Percentiles rank a stretch among this genome's conserved stretches.
phyloP scores from a whole-genome alignment of 768 basidiomycete genomes.

The Russula sp. region DNA sequence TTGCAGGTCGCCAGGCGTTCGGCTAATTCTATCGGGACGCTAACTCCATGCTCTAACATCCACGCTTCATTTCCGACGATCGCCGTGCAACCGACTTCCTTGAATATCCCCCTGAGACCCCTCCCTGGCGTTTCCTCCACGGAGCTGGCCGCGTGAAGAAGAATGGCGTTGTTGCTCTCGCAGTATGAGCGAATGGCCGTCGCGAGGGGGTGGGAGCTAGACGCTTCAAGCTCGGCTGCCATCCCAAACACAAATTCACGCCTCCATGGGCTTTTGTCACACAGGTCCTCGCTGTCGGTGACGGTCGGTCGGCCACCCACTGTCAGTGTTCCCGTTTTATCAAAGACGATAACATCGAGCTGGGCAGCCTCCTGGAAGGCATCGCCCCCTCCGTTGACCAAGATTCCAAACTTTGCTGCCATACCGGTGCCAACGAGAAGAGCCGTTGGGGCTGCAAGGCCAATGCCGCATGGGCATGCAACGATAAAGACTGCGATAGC shows the following conservation, averaged over 20 bases:
- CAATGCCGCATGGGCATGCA: conserved; percentile 83
- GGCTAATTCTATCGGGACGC: conserved; percentile 28
- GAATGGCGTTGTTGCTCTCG: conserved; percentile 27
- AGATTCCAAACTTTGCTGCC: conserved; percentile 70
- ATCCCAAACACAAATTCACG: conserved; percentile 41
- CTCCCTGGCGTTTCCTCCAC: conserved; percentile 61
- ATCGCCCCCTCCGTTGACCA: conserved; percentile 82
- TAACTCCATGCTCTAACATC: conserved; percentile 43
- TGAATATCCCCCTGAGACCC: conserved; percentile 50
- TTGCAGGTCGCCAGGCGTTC: conserved; percentile 46
- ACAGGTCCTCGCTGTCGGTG: conserved; percentile 39
- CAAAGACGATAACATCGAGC: conserved; percentile 67
- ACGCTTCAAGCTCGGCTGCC: conserved; percentile 47
- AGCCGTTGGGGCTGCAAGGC: conserved; percentile 80
- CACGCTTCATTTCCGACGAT: conserved; percentile 67
- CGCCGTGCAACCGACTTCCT: conserved; percentile 34
- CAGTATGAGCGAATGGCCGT: conserved; percentile 49
- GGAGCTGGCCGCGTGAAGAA: conserved; percentile 27
- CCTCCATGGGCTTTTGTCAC: conserved; percentile 27
- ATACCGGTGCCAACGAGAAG: conserved; percentile 77
- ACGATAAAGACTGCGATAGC: conserved; percentile 78
- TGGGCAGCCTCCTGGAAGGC: conserved; percentile 79
- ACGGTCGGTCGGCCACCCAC: conserved; percentile 57
- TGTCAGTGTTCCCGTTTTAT: conserved; percentile 85
- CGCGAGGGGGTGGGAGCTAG: conserved; percentile 60